Evolutionary conservation across 495 filamentous ascomycete genomes (phyloP).

Genomic region (Cercophora samala): DNA sequence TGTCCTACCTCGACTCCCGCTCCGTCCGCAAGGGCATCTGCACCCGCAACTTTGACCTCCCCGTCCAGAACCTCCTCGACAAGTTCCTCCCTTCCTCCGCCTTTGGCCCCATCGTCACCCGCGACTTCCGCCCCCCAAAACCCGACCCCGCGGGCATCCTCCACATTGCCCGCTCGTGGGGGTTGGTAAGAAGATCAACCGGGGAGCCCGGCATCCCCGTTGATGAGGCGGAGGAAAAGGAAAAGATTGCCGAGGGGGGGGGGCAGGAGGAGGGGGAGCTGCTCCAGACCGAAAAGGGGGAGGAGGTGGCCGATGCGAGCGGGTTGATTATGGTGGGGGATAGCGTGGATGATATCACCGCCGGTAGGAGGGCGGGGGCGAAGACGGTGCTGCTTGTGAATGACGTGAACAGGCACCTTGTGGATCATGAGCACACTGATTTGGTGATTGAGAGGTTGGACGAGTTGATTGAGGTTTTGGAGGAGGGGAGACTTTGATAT

Average conservation of each 20-base stretch:
- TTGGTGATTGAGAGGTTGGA: constrained; percentile 62
- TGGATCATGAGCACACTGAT: constrained; percentile 76
- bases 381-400: constrained; percentile 86
- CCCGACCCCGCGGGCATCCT: constrained; percentile 84
- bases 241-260: constrained; percentile 9
- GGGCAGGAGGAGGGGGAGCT: constrained; percentile 19
- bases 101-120: constrained; percentile 81
- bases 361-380: constrained; percentile 78
- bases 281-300: constrained; percentile 20
- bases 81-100: constrained; percentile 65
- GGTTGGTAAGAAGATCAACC: constrained; percentile 49
- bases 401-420: constrained; percentile 70
- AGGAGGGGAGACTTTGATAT: constrained; percentile 64
- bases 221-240: constrained; percentile 23
- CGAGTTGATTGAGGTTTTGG: constrained; percentile 67
- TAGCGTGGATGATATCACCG: constrained; percentile 89
- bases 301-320: constrained; percentile 46
- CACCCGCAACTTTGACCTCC: constrained; percentile 88
- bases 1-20: constrained; percentile 71
- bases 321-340: constrained; percentile 69
- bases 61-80: constrained; percentile 60
- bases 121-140: constrained; percentile 81
- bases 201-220: constrained; percentile 27
- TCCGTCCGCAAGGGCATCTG: constrained; percentile 76
- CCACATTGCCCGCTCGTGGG: constrained; percentile 77